A percentile compares a stretch with the other conserved stretches of the same genome.
phyloP scores from a whole-genome alignment of 2,329 filamentous ascomycete species.

The Monosporascus cannonballus region DNA sequence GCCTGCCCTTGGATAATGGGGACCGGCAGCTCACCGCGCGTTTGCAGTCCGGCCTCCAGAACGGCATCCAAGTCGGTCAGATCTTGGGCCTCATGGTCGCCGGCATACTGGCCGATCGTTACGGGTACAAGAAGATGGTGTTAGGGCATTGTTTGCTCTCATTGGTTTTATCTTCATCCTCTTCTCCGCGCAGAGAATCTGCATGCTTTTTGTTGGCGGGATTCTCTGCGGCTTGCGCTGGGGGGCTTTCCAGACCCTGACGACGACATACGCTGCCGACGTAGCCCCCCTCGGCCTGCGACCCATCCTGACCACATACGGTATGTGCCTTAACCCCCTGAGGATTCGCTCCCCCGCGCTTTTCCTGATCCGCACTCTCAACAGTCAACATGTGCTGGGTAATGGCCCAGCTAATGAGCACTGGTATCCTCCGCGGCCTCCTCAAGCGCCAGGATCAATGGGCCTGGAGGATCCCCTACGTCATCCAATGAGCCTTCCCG shows the following conservation, averaged over 20 bases:
- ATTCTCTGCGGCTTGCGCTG: constrained; percentile 30
- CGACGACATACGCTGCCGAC: constrained; percentile 22
- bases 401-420: constrained; percentile 32
- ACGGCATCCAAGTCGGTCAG: constrained; percentile 32
- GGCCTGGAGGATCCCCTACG: constrained; percentile 33
- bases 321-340: too few relatives aligned
- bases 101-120: constrained; percentile 31
- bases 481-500: constrained; percentile 34
- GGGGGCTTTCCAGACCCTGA: constrained; percentile 21
- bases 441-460: constrained; percentile 22
- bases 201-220: constrained; percentile 26
- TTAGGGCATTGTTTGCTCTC: constrained; percentile 27
- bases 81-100: constrained; percentile 35
- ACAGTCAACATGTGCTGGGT: constrained; percentile 29
- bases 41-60: constrained; percentile 37
- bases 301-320: constrained; percentile 19
- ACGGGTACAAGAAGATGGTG: constrained; percentile 31
- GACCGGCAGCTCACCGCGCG: constrained; percentile 31
- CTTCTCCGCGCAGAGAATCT: constrained; percentile 29
- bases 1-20: constrained; percentile 19
- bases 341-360: too few relatives aligned
- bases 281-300: constrained; percentile 21
- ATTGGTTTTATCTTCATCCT: constrained; percentile 30
- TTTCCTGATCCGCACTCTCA: too few relatives aligned
- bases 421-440: constrained; percentile 27